Evolutionary conservation across 164 flowering plant genomes (phyloP).

Genomic region (Houttuynia cordata): DNA sequence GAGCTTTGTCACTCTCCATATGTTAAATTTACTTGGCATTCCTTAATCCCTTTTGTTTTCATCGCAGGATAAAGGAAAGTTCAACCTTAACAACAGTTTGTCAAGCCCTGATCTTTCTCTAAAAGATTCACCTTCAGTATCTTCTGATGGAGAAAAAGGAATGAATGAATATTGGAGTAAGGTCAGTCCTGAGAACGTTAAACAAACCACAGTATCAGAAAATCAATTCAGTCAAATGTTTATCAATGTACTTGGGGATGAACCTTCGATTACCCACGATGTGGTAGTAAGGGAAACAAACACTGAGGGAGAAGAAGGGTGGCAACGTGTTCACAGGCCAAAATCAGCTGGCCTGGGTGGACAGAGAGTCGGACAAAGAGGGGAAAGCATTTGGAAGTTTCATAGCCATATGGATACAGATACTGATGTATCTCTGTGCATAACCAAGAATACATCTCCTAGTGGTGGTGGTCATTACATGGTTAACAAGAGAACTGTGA

Average conservation of each 20-base stretch:
- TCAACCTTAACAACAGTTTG: constrained; percentile 19
- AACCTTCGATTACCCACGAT: constrained; percentile 6
- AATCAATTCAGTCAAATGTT: constrained; percentile 20
- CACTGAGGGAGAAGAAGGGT: constrained; percentile 86
- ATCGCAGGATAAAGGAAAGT: constrained; percentile 52
- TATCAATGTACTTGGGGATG: constrained; percentile 18
- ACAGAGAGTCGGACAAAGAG: constrained; percentile 51
- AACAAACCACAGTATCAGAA: constrained; percentile 12
- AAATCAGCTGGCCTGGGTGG: constrained; percentile 67
- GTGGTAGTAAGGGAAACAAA: constrained; percentile 31
- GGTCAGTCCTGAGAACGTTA: constrained; percentile 5
- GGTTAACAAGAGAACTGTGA: constrained; percentile 40
- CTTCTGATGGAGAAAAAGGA: constrained; percentile 41
- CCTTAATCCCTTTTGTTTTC: neutral
- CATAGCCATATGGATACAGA: constrained; percentile 39
- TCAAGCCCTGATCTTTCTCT: constrained; percentile 38
- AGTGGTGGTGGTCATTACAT: constrained; percentile 47
- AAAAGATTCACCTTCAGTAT: constrained; percentile 24
- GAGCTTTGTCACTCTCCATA: neutral
- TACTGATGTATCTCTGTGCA: constrained; percentile 32
- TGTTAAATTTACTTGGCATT: neutral
- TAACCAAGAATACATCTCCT: constrained; percentile 29
- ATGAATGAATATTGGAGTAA: constrained; percentile 17
- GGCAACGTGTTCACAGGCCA: constrained; percentile 94
- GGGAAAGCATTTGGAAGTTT: constrained; percentile 47